A percentile compares a stretch with the other conserved stretches of the same genome.
Evolutionary conservation across 768 basidiomycete species (phyloP).

Genomic region (Serendipita indica): DNA sequence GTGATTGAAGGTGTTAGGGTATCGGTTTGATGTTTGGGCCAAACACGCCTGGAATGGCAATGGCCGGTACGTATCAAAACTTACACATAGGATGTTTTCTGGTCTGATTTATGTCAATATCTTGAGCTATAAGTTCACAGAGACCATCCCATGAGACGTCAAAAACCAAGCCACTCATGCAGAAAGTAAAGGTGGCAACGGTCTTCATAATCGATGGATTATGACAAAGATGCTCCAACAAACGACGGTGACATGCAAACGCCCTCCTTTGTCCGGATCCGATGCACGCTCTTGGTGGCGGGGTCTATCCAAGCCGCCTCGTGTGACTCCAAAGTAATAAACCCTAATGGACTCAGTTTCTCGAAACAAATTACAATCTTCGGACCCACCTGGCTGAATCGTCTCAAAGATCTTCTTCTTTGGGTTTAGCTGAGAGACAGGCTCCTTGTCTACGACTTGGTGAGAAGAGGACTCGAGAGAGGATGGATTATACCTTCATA

Average conservation of each 20-base stretch:
- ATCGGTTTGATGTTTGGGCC: too few relatives aligned
- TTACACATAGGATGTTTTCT: too few relatives aligned
- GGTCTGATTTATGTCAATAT: too few relatives aligned
- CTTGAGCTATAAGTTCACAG: too few relatives aligned
- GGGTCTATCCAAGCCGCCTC: slow-evolving; percentile 94
- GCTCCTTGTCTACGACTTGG: slow-evolving; percentile 34
- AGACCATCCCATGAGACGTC: too few relatives aligned
- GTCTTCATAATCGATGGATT: slow-evolving; percentile 21
- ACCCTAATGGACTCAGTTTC: slow-evolving; percentile 35
- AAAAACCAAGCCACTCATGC: too few relatives aligned
- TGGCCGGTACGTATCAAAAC: too few relatives aligned
- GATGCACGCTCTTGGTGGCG: slow-evolving; percentile 59
- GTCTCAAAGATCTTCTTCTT: slow-evolving; percentile 99
- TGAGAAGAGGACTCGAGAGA: slow-evolving; percentile 8
- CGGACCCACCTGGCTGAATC: slow-evolving; percentile 62
- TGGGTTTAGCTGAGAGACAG: slow-evolving; percentile 80
- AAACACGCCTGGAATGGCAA: too few relatives aligned
- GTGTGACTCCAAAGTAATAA: slow-evolving; percentile 71
- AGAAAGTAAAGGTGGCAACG: too few relatives aligned
- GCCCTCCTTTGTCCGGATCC: slow-evolving; percentile 70
- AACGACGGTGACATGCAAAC: slow-evolving; percentile 67
- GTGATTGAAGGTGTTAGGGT: too few relatives aligned
- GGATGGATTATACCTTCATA: slow-evolving; percentile 44
- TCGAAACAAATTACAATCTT: slow-evolving; percentile 8
- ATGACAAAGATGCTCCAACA: slow-evolving; percentile 86